Percentiles rank a stretch among this genome's conserved stretches.
phyloP scores from a whole-genome alignment of 169 alveolate species.

The Cryptosporidium parvum region DNA sequence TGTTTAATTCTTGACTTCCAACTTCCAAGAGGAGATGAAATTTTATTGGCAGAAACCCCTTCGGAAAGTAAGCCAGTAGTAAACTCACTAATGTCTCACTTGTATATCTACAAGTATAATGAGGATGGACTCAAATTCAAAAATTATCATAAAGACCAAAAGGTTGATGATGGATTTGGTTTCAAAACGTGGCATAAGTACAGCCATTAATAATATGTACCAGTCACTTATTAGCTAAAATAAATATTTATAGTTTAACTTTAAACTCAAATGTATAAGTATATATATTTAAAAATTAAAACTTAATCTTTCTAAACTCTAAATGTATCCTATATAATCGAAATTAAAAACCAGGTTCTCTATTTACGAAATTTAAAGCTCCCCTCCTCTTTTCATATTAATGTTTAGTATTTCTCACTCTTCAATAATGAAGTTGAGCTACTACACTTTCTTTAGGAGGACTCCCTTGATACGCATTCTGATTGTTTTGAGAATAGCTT shows the following conservation, averaged over 20 bases:
- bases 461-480: background rate
- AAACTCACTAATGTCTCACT: slow-evolving; percentile 41
- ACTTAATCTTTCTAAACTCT: background rate
- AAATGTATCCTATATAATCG: background rate
- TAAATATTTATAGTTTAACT: background rate
- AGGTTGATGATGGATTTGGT: slow-evolving; percentile 39
- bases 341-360: no score
- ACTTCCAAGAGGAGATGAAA: slow-evolving; percentile 66
- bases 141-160: slow-evolving; percentile 29
- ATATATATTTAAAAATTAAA: background rate
- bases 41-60: slow-evolving; percentile 27
- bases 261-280: background rate
- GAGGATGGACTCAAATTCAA: background rate
- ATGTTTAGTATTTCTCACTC: background rate
- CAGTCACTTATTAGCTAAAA: background rate
- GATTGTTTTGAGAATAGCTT: background rate
- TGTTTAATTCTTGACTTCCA: slow-evolving; percentile 21
- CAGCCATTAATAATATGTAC: background rate
- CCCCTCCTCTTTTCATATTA: background rate
- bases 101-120: slow-evolving; percentile 44
- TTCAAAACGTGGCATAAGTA: slow-evolving; percentile 71
- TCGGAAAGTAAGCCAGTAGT: slow-evolving; percentile 58
- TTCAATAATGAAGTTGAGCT: slow-evolving; percentile 31
- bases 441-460: slow-evolving; percentile 12
- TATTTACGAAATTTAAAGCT: background rate